Percentiles rank a stretch among this genome's conserved stretches.
These are phyloP conservation scores for Rubroboletus pulcherrimus DNA, from an alignment of 768 basidiomycete species.

Conservation along the genomic window DNA sequence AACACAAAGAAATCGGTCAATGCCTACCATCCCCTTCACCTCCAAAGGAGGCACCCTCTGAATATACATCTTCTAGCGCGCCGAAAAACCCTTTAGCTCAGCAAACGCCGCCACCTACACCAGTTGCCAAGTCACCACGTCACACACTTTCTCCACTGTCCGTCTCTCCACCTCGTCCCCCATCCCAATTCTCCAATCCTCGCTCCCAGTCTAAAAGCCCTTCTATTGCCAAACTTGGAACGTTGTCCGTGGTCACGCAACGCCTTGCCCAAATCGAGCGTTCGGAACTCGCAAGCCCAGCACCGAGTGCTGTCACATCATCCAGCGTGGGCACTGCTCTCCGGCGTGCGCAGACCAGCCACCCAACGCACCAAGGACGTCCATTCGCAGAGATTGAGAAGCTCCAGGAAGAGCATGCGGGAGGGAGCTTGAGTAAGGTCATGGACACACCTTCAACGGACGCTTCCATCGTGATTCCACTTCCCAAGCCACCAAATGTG, in stretches of 20 bases:
- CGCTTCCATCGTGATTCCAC: slow-evolving; percentile 23
- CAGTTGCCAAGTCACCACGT: slow-evolving; percentile 26
- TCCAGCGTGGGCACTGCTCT: slow-evolving; percentile 24
- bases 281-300: slow-evolving; percentile 17
- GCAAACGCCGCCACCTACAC: slow-evolving; percentile 20
- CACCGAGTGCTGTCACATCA: slow-evolving; percentile 18
- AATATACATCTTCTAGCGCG: slow-evolving; percentile 27
- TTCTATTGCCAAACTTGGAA: slow-evolving; percentile 58
- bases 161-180: slow-evolving; percentile 22
- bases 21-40: slow-evolving; percentile 7
- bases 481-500: slow-evolving; percentile 14
- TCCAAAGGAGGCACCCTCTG: slow-evolving; percentile 20
- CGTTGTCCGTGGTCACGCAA: slow-evolving; percentile 61
- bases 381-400: slow-evolving; percentile 26
- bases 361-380: slow-evolving; percentile 6
- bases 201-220: slow-evolving; percentile 42
- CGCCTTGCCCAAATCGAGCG: slow-evolving; percentile 60
- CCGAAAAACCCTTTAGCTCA: slow-evolving; percentile 8
- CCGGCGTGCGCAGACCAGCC: slow-evolving; percentile 21
- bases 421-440: background rate
- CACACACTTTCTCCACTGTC: slow-evolving; percentile 18
- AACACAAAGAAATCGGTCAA: background rate
- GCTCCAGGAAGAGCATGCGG: slow-evolving; percentile 11
- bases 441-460: slow-evolving; percentile 20
- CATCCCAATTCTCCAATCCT: slow-evolving; percentile 25